A percentile compares a stretch with the other conserved stretches of the same genome.
Conservation (phyloP, 768 basidiomycete species). For the Omphalotus guepiniiformis region DNA sequence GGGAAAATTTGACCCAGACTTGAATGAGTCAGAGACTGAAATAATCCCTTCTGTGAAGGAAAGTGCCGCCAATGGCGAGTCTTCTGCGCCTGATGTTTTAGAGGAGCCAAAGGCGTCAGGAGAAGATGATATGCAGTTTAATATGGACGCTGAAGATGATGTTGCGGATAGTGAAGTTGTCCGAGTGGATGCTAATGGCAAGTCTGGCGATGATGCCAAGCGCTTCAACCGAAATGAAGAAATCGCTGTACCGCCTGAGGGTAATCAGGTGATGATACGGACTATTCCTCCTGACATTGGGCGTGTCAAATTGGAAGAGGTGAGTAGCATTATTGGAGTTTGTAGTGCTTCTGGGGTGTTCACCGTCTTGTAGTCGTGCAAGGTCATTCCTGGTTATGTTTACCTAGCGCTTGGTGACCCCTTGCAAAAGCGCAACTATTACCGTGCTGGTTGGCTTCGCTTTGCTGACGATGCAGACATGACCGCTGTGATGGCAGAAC, state of each 20-base stretch:
- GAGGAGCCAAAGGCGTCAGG: conserved; percentile 54
- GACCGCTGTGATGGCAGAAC: conserved; percentile 58
- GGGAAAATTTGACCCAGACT: conserved; percentile 81
- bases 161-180: conserved; percentile 55
- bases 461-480: conserved; percentile 87
- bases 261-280: conserved; percentile 91
- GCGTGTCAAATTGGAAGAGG: conserved; percentile 85
- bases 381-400: conserved; percentile 73
- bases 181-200: conserved; percentile 58
- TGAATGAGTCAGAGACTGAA: conserved; percentile 57
- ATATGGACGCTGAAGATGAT: conserved; percentile 70
- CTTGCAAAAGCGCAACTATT: conserved; percentile 87
- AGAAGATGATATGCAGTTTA: conserved; percentile 76
- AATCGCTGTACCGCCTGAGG: conserved; percentile 66
- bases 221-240: conserved; percentile 66
- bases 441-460: conserved; percentile 91
- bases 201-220: conserved; percentile 37
- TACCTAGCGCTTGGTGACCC: conserved; percentile 92
- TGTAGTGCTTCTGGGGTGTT: conserved; percentile 6
- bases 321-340: conserved; percentile 28
- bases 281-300: conserved; percentile 94
- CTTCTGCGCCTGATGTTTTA: conserved; percentile 33
- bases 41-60: conserved; percentile 52
- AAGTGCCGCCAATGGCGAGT: conserved; percentile 38
- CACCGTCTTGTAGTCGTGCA: conserved; percentile 54